These are phyloP conservation scores for Pseudonitzschia delicatissima DNA, from an alignment of 108 stramenopile species.

Conservation along the genomic window DNA sequence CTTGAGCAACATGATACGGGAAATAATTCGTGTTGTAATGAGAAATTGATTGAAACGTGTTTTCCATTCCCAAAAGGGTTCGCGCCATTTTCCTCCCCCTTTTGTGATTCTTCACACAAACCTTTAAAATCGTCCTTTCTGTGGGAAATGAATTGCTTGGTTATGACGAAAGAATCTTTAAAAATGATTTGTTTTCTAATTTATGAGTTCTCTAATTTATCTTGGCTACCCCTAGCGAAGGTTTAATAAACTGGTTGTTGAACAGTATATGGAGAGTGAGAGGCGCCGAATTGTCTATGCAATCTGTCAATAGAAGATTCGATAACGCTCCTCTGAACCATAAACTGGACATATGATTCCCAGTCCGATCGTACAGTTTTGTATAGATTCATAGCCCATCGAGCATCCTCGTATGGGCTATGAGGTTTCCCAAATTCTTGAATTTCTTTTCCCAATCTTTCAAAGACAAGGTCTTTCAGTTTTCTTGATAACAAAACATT, in stretches of 20 bases:
- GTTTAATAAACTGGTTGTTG: not conserved
- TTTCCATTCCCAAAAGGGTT: no score
- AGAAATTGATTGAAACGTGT: no score
- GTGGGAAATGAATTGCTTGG: no score
- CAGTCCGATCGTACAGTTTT: constrained; percentile 63
- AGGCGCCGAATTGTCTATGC: not conserved
- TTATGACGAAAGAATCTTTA: no score
- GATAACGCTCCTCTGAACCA: constrained; percentile 8
- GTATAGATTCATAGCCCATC: constrained; percentile 77
- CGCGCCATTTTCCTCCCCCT: no score
- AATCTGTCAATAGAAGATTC: not conserved
- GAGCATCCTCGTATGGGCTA: constrained; percentile 73
- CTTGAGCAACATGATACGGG: no score
- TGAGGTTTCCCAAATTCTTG: constrained; percentile 60
- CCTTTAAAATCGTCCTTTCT: no score
- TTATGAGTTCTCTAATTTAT: no score
- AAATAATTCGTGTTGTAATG: no score
- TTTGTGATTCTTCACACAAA: no score
- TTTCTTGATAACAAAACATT: constrained; percentile 52
- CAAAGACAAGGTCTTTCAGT: constrained; percentile 64
- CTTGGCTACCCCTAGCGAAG: no score
- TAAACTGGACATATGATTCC: constrained; percentile 45
- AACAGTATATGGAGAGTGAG: not conserved
- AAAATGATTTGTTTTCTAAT: no score
- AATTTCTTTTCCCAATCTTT: constrained; percentile 61